phyloP scores from a whole-genome alignment of 805 yeast genomes.

The Hanseniaspora valbyensis region DNA sequence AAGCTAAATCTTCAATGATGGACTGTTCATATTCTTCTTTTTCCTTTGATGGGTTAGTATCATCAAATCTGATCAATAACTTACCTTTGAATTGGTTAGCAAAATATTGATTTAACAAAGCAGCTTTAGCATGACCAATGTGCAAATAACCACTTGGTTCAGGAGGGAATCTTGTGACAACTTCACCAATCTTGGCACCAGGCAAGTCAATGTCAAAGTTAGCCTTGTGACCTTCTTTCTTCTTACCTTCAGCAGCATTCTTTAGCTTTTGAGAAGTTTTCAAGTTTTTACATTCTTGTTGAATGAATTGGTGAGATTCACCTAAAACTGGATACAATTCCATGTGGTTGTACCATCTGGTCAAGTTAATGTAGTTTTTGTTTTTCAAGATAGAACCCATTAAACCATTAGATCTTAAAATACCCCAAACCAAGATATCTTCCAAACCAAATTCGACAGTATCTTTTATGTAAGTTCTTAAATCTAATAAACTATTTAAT shows the following conservation, averaged over 20 bases:
- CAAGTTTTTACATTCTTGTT: constrained; percentile 63
- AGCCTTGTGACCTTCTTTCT: constrained; percentile 86
- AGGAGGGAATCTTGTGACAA: constrained; percentile 98
- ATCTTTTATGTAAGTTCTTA: constrained; percentile 69
- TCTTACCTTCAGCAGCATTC: constrained; percentile 22
- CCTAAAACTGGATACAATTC: constrained; percentile 61
- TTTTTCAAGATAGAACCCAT: constrained; percentile 84
- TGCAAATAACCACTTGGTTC: constrained; percentile 97
- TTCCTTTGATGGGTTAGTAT: constrained; percentile 96
- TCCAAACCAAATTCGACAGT: constrained; percentile 26
- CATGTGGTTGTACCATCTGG: constrained; percentile 84
- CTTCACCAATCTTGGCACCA: constrained; percentile 86
- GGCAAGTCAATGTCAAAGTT: constrained; percentile 87
- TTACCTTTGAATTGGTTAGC: constrained; percentile 94
- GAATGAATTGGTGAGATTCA: constrained; percentile 52
- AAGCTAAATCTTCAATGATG: constrained; percentile 79
- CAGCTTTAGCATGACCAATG: constrained; percentile 98
- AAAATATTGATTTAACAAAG: constrained; percentile 89
- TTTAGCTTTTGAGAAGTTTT: constrained; percentile 43
- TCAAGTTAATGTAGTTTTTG: constrained; percentile 70
- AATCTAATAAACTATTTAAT: constrained; percentile 72
- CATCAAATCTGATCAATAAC: constrained; percentile 92
- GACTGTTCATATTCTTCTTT: constrained; percentile 89
- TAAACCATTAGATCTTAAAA: constrained; percentile 81
- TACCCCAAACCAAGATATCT: constrained; percentile 89